phyloP scores from a whole-genome alignment of 2,329 filamentous ascomycete genomes.

The Colletotrichum sp. region DNA sequence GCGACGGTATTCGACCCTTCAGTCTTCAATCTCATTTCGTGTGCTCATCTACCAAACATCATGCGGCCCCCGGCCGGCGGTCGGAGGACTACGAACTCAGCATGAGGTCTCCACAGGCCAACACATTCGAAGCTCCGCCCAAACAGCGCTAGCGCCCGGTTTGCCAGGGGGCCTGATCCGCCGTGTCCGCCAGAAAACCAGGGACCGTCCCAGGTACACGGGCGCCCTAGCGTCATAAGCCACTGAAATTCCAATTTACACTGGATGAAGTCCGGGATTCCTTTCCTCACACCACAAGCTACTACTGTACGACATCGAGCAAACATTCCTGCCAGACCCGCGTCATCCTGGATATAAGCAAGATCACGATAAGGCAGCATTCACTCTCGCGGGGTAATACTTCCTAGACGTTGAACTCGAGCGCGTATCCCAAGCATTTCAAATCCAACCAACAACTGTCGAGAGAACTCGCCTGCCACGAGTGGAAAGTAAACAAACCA shows the following conservation, averaged over 20 bases:
- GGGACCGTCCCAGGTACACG: conserved; percentile 11
- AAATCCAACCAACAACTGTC: background rate
- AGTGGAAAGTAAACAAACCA: conserved; percentile 6
- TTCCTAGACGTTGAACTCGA: background rate
- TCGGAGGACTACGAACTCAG: background rate
- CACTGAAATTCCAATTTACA: conserved; percentile 14
- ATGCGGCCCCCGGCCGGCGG: background rate
- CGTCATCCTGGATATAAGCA: background rate
- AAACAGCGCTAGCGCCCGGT: conserved; percentile 8
- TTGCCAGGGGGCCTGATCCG: background rate
- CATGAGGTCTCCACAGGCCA: conserved; percentile 10
- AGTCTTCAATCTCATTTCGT: background rate
- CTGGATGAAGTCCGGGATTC: conserved; percentile 7
- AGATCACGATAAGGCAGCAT: background rate
- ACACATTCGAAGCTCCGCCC: background rate
- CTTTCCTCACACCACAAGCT: background rate
- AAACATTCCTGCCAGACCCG: conserved; percentile 7
- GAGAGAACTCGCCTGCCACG: background rate
- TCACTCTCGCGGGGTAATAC: background rate
- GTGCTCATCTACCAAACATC: background rate
- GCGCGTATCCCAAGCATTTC: background rate
- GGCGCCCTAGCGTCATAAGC: conserved; percentile 7
- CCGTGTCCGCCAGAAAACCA: conserved; percentile 11
- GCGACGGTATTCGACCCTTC: background rate
- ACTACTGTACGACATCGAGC: background rate